phyloP scores from a whole-genome alignment of 768 basidiomycete species.

The Russula sp. region DNA sequence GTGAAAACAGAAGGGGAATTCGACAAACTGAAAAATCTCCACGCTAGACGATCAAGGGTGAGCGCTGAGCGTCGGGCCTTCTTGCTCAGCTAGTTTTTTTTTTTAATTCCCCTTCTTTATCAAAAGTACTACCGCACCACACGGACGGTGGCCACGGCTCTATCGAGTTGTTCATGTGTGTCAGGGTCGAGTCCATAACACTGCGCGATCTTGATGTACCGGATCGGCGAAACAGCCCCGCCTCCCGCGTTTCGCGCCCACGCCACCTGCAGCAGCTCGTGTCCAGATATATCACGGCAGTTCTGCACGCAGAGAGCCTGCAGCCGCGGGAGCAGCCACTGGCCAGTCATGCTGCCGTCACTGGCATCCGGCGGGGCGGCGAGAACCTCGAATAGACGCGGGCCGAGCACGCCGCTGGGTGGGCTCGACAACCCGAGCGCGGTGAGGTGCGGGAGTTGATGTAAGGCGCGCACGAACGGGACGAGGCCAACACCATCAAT shows the following conservation, averaged over 20 bases:
- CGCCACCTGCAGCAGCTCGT: constrained; percentile 27
- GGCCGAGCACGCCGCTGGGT: constrained; percentile 23
- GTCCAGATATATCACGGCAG: constrained; percentile 27
- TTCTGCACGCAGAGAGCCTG: constrained; percentile 27
- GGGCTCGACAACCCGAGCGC: constrained; percentile 27
- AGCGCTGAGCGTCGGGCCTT: background rate
- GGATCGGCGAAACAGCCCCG: constrained; percentile 22
- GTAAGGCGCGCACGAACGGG: constrained; percentile 27
- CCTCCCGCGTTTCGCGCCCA: constrained; percentile 22
- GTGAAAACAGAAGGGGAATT: background rate
- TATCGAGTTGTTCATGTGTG: constrained; percentile 23
- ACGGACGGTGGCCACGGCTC: constrained; percentile 24
- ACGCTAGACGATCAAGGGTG: background rate
- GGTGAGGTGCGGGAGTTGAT: constrained; percentile 26
- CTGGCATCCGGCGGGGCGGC: constrained; percentile 18
- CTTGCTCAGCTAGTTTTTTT: background rate
- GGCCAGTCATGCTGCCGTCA: constrained; percentile 3
- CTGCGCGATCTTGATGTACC: constrained; percentile 25
- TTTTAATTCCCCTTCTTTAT: background rate
- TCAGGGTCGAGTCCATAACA: constrained; percentile 26
- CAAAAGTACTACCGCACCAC: constrained; percentile 12
- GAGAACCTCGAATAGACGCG: constrained; percentile 28
- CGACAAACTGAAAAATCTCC: background rate
- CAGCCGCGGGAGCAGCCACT: constrained; percentile 27
- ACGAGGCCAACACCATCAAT: constrained; percentile 28